phyloP scores from a whole-genome alignment of 768 basidiomycete species.

The Panaeolus cyanescens region DNA sequence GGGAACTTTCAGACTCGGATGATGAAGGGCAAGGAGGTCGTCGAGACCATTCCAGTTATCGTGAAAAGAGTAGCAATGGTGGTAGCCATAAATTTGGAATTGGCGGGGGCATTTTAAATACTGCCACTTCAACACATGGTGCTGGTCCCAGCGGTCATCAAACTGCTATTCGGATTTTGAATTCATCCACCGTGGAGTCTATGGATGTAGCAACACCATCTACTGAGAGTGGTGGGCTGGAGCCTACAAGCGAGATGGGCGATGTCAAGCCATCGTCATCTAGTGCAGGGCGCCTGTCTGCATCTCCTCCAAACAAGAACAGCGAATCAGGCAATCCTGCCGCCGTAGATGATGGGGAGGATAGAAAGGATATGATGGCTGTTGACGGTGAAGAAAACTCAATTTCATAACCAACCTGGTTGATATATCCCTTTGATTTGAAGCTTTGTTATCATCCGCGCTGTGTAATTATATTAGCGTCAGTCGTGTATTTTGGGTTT shows the following conservation, averaged over 20 bases:
- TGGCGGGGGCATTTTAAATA: conserved; percentile 71
- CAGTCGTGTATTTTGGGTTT: neutral
- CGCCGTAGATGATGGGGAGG: neutral
- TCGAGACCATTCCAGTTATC: conserved; percentile 63
- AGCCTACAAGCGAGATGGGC: conserved; percentile 2
- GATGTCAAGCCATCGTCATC: conserved; percentile 2
- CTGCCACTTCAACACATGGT: conserved; percentile 63
- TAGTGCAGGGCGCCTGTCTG: neutral
- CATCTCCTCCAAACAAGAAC: conserved; percentile 11
- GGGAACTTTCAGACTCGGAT: conserved; percentile 94
- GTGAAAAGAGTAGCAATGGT: conserved; percentile 49
- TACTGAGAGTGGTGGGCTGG: conserved; percentile 25
- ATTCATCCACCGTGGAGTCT: conserved; percentile 25
- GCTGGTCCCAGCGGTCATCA: conserved; percentile 76
- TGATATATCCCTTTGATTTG: too few relatives aligned
- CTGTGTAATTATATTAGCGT: neutral
- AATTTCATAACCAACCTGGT: neutral
- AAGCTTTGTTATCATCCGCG: too few relatives aligned
- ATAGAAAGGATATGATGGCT: neutral
- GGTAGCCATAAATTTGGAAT: conserved; percentile 61
- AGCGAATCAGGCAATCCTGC: neutral
- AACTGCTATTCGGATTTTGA: conserved; percentile 49
- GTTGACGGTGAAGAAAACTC: neutral
- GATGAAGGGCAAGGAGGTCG: conserved; percentile 94
- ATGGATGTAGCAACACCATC: conserved; percentile 50